These are phyloP conservation scores for Penicillium sp. DNA, from an alignment of 2,329 filamentous ascomycete species.

Conservation along the genomic window DNA sequence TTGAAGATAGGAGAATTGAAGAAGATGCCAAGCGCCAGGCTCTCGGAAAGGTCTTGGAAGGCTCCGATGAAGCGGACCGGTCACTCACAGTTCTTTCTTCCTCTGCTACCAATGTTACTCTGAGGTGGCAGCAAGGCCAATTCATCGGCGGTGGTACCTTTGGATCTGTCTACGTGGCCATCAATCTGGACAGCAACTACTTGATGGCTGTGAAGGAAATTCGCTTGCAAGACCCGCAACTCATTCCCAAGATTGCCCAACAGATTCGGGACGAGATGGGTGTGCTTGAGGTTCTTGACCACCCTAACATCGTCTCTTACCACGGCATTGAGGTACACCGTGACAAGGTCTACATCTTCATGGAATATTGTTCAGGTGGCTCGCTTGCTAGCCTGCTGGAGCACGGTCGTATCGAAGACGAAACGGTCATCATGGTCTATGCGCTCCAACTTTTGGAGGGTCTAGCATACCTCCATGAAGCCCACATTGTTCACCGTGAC, in stretches of 20 bases:
- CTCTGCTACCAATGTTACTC: slow-evolving; percentile 89
- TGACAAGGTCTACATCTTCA: slow-evolving; percentile 99
- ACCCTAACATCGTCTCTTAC: slow-evolving; percentile 97
- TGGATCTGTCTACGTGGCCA: slow-evolving; percentile 94
- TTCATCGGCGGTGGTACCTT: slow-evolving; percentile 97
- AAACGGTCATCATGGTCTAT: slow-evolving; percentile 97
- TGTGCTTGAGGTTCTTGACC: slow-evolving; percentile 90
- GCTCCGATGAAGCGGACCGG: slow-evolving; percentile 91
- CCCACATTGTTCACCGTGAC: slow-evolving; percentile 90
- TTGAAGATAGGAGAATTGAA: slow-evolving; percentile 77
- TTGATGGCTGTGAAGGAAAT: slow-evolving; percentile 99
- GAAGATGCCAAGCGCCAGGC: slow-evolving; percentile 84
- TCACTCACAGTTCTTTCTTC: slow-evolving; percentile 92
- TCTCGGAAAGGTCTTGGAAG: slow-evolving; percentile 86
- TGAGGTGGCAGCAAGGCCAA: slow-evolving; percentile 98
- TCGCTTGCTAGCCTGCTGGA: slow-evolving; percentile 87
- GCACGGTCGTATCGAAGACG: slow-evolving; percentile 95
- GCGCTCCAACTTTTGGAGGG: slow-evolving; percentile 92
- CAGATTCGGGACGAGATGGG: slow-evolving; percentile 98
- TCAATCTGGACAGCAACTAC: slow-evolving; percentile 94
- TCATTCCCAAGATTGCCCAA: slow-evolving; percentile 89
- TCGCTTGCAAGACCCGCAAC: slow-evolving; percentile 89
- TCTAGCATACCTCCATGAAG: slow-evolving; percentile 88
- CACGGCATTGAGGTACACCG: slow-evolving; percentile 97
- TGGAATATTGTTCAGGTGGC: slow-evolving; percentile 98